Conservation (phyloP, 1,284 basidiomycete genomes). For the Bondarzewia mesenterica region DNA sequence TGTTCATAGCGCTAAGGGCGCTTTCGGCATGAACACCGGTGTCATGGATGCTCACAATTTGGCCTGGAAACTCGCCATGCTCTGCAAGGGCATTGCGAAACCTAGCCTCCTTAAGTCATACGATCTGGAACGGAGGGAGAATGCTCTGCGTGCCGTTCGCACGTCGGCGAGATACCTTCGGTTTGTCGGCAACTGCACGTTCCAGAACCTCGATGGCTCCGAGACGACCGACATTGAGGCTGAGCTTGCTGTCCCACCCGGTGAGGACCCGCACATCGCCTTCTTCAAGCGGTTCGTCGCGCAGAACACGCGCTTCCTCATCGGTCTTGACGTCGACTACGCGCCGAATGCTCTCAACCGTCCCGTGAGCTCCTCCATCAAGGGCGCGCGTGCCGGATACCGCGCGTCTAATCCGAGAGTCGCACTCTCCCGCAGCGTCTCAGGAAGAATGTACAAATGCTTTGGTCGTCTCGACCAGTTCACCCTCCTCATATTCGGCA, state of each 20-base stretch:
- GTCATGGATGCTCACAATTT: not conserved
- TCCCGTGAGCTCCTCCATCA: not conserved
- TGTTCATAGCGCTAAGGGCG: not conserved
- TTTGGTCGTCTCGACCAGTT: not conserved
- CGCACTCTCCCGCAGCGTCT: not conserved
- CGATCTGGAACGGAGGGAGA: not conserved
- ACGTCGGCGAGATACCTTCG: not conserved
- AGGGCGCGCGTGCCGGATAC: not conserved
- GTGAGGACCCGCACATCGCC: not conserved
- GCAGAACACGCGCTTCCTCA: not conserved
- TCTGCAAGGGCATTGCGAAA: not conserved
- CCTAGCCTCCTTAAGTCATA: not conserved
- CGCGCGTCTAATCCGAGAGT: not conserved
- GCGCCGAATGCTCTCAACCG: not conserved
- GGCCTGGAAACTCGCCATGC: not conserved
- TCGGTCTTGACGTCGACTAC: not conserved
- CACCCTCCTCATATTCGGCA: not conserved
- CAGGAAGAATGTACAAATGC: not conserved
- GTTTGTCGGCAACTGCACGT: not conserved
- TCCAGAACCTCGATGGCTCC: not conserved
- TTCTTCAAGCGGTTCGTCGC: not conserved
- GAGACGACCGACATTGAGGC: not conserved
- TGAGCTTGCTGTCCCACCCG: not conserved
- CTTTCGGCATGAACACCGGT: not conserved
- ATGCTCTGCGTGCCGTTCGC: not conserved